These are phyloP conservation scores for Atalantia buxifolia DNA, from an alignment of 345 rosid species.

Conservation along the genomic window DNA sequence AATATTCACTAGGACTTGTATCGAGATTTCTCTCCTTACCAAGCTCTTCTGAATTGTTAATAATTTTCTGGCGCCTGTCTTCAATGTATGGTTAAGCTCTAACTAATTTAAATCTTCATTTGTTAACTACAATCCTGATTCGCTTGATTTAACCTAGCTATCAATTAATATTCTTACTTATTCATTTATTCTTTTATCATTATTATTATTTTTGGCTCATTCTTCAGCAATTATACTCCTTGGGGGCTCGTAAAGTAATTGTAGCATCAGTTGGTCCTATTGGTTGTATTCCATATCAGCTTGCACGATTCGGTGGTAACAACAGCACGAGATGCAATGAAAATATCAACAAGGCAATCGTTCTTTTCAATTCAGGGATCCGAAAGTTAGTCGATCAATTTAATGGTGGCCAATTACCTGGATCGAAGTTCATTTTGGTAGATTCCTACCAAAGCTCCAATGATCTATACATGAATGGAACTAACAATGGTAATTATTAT, in stretches of 20 bases:
- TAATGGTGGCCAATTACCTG: constrained; percentile 61
- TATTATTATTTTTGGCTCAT: neutral
- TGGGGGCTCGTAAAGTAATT: constrained; percentile 78
- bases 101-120: too few species aligned
- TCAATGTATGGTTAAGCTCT: too few species aligned
- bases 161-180: neutral
- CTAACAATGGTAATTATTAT: constrained; percentile 33
- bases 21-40: too few species aligned
- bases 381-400: constrained; percentile 49
- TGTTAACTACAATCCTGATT: too few species aligned
- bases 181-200: too few species aligned
- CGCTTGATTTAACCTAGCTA: too few species aligned
- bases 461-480: constrained; percentile 46
- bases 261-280: constrained; percentile 76
- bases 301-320: constrained; percentile 58
- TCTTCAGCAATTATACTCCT: constrained; percentile 50
- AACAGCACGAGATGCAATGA: constrained; percentile 63
- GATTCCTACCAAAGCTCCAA: constrained; percentile 62
- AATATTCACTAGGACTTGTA: too few species aligned
- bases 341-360: constrained; percentile 60
- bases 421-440: constrained; percentile 70
- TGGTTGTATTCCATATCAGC: constrained; percentile 90
- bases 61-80: too few species aligned
- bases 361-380: constrained; percentile 64
- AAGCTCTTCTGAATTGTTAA: too few species aligned